These are phyloP conservation scores for Venturia pyrina DNA, from an alignment of 2,329 filamentous ascomycete genomes.

Conservation along the genomic window DNA sequence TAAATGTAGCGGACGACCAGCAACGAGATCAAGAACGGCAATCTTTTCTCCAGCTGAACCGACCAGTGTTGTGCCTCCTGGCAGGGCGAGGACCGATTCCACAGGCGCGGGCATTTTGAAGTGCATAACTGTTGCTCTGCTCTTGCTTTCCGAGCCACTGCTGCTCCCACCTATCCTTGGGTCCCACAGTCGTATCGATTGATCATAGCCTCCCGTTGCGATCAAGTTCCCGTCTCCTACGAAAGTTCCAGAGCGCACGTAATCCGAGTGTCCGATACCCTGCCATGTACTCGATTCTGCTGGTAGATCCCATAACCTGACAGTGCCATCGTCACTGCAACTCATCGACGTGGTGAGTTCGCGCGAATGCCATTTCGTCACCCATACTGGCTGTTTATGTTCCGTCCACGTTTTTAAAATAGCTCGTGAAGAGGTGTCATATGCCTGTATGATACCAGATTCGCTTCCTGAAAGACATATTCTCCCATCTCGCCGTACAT, in stretches of 20 bases:
- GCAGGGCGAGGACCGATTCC: slow-evolving; percentile 78
- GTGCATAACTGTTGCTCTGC: slow-evolving; percentile 62
- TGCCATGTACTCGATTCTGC: slow-evolving; percentile 64
- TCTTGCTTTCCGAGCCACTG: background rate
- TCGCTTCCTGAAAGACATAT: slow-evolving; percentile 89
- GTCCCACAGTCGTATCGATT: slow-evolving; percentile 91
- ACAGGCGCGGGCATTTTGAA: slow-evolving; percentile 91
- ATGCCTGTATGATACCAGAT: slow-evolving; percentile 85
- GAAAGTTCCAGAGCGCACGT: slow-evolving; percentile 61
- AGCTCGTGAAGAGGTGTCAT: slow-evolving; percentile 79
- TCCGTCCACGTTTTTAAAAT: slow-evolving; percentile 93
- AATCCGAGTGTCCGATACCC: slow-evolving; percentile 83
- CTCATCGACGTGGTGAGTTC: slow-evolving; percentile 81
- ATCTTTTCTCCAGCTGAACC: slow-evolving; percentile 79
- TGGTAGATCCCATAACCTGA: slow-evolving; percentile 88
- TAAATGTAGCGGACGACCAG: slow-evolving; percentile 75
- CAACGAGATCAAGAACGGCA: slow-evolving; percentile 84
- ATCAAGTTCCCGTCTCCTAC: slow-evolving; percentile 54
- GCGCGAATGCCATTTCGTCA: slow-evolving; percentile 82
- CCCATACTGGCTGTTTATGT: slow-evolving; percentile 90
- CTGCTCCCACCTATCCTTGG: slow-evolving; percentile 54
- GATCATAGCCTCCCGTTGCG: slow-evolving; percentile 87
- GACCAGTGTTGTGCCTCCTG: slow-evolving; percentile 75
- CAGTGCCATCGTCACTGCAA: slow-evolving; percentile 84
- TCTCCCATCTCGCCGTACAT: slow-evolving; percentile 78